Conservation (phyloP, 805 yeast genomes). For the Candida peoriensis region DNA sequence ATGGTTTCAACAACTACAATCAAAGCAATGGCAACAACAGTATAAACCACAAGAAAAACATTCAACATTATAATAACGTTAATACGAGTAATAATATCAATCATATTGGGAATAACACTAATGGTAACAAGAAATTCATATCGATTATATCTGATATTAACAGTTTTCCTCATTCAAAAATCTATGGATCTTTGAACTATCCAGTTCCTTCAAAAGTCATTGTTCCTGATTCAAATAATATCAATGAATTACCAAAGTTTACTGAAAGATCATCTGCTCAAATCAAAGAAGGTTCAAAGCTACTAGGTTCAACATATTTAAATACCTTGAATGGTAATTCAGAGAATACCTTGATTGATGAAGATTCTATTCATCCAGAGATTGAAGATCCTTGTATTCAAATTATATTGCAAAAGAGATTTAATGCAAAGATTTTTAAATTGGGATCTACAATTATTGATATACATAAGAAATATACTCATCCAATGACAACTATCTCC, state of each 20-base stretch:
- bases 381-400: conserved; percentile 4
- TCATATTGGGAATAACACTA: conserved; percentile 1
- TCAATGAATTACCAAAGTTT: conserved; percentile 14
- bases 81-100: conserved; percentile 2
- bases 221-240: conserved; percentile 2
- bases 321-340: conserved; percentile 5
- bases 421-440: conserved; percentile 10
- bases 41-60: neutral
- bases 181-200: conserved; percentile 13
- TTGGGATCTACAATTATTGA: conserved; percentile 17
- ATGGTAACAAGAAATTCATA: conserved; percentile 2
- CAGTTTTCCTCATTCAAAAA: conserved; percentile 13
- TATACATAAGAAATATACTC: conserved; percentile 5
- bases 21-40: neutral
- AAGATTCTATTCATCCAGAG: conserved; percentile 6
- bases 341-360: neutral
- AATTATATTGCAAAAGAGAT: conserved; percentile 7
- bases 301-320: conserved; percentile 10
- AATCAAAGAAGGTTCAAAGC: conserved; percentile 1
- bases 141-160: conserved; percentile 4
- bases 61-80: neutral
- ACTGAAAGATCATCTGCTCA: conserved; percentile 13
- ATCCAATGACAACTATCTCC: neutral
- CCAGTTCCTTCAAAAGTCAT: conserved; percentile 9
- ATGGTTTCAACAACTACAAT: neutral